phyloP scores from a whole-genome alignment of 495 filamentous ascomycete species.

The Trichoderma orchidacearum region DNA sequence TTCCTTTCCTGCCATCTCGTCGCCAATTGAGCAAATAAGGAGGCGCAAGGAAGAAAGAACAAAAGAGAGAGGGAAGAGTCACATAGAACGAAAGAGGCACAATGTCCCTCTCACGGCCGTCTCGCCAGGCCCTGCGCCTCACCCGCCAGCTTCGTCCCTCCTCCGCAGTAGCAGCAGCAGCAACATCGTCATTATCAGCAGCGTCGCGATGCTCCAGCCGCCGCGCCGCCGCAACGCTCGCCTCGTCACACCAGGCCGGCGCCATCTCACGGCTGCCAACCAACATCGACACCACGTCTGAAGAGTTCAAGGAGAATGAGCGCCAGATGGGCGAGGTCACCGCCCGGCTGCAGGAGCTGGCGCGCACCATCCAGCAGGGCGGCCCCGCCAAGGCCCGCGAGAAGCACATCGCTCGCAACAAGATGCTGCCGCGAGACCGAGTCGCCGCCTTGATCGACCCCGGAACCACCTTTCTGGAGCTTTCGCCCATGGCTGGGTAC shows the following conservation, averaged over 20 bases:
- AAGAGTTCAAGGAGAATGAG: slow-evolving; percentile 73
- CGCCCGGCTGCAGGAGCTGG: slow-evolving; percentile 49
- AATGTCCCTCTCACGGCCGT: slow-evolving; percentile 23
- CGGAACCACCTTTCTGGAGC: slow-evolving; percentile 80
- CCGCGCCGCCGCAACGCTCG: slow-evolving; percentile 44
- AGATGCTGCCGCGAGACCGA: slow-evolving; percentile 90
- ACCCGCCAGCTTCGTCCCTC: slow-evolving; percentile 23
- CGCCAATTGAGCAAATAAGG: background rate
- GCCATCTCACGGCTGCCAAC: slow-evolving; percentile 70
- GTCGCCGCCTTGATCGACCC: slow-evolving; percentile 80
- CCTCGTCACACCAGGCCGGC: slow-evolving; percentile 50
- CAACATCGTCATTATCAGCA: background rate
- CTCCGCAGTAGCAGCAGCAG: background rate
- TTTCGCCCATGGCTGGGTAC: slow-evolving; percentile 77
- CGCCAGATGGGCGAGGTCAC: slow-evolving; percentile 63
- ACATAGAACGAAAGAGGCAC: background rate
- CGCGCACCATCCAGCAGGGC: slow-evolving; percentile 55
- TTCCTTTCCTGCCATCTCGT: slow-evolving; percentile 5
- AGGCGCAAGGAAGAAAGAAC: too few relatives aligned
- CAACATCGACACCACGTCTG: slow-evolving; percentile 59
- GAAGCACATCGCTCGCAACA: slow-evolving; percentile 77
- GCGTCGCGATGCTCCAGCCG: slow-evolving; percentile 1
- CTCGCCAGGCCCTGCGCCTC: slow-evolving; percentile 19
- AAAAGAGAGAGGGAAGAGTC: background rate
- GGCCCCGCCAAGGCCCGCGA: slow-evolving; percentile 74